Evolutionary conservation across 2,329 filamentous ascomycete genomes (phyloP).

Genomic region (Neopestalotiopsis clavispora): DNA sequence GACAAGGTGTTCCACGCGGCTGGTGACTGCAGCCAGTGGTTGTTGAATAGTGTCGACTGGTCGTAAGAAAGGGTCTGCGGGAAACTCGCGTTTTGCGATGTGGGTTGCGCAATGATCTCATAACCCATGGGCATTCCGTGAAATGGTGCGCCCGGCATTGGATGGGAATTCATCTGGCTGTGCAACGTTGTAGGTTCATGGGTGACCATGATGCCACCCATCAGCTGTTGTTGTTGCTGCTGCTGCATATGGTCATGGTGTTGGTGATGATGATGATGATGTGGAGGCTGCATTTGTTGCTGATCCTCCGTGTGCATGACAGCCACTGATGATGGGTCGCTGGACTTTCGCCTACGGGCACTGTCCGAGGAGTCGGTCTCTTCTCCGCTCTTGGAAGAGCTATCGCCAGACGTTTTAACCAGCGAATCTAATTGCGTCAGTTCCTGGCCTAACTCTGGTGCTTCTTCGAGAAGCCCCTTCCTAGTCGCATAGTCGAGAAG

Average conservation of each 20-base stretch:
- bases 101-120: constrained; percentile 57
- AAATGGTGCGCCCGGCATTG: constrained; percentile 10
- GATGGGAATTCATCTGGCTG: not conserved
- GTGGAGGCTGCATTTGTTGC: constrained; percentile 4
- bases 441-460: constrained; percentile 61
- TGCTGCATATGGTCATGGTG: constrained; percentile 8
- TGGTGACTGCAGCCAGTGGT: constrained; percentile 30
- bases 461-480: constrained; percentile 60
- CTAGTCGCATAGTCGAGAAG: constrained; percentile 67
- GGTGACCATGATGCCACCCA: constrained; percentile 33
- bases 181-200: constrained; percentile 26
- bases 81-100: constrained; percentile 59
- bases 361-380: constrained; percentile 38
- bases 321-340: constrained; percentile 13
- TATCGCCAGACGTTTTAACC: constrained; percentile 50
- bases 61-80: constrained; percentile 42
- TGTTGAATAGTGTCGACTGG: constrained; percentile 23
- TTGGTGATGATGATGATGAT: not conserved
- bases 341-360: constrained; percentile 19
- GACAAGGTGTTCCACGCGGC: constrained; percentile 43
- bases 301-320: not conserved
- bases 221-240: constrained; percentile 17
- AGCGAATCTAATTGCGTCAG: constrained; percentile 65
- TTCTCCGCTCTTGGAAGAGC: not conserved
- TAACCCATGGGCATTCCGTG: constrained; percentile 35